Conservation (phyloP, 1,139 yeast species). For the Meyerozyma athensensis region DNA sequence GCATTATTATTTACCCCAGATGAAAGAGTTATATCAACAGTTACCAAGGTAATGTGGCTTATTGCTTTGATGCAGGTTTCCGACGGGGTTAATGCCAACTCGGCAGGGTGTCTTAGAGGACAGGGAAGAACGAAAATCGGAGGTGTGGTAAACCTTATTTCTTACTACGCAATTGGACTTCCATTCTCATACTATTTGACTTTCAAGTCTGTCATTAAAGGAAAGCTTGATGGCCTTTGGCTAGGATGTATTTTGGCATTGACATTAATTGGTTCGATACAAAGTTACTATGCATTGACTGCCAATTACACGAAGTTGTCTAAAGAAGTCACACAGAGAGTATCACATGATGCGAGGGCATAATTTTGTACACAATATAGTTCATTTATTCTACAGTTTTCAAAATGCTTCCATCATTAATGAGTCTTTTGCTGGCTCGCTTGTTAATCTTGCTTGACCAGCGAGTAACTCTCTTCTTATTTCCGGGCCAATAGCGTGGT, state of each 20-base stretch:
- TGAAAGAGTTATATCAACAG: slow-evolving; percentile 35
- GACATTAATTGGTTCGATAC: slow-evolving; percentile 48
- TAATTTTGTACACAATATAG: too few relatives aligned
- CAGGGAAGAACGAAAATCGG: slow-evolving; percentile 59
- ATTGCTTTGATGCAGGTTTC: slow-evolving; percentile 53
- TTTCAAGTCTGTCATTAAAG: slow-evolving; percentile 42
- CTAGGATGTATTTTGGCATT: slow-evolving; percentile 49
- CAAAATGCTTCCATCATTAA: slow-evolving; percentile 40
- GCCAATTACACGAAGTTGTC: slow-evolving; percentile 39
- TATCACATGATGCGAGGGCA: slow-evolving; percentile 14
- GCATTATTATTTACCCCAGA: slow-evolving; percentile 40
- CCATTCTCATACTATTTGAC: slow-evolving; percentile 46
- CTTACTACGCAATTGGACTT: slow-evolving; percentile 50
- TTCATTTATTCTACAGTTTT: too few relatives aligned
- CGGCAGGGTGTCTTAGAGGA: slow-evolving; percentile 58
- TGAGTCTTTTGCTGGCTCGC: slow-evolving; percentile 25
- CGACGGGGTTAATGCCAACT: slow-evolving; percentile 54
- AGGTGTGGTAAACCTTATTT: slow-evolving; percentile 49
- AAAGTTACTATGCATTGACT: slow-evolving; percentile 38
- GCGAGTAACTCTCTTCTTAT: slow-evolving; percentile 89
- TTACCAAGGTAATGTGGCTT: slow-evolving; percentile 45
- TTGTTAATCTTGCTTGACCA: slow-evolving; percentile 50
- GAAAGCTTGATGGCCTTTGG: slow-evolving; percentile 51
- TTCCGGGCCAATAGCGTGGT: slow-evolving; percentile 86
- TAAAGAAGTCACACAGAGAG: slow-evolving; percentile 39